phyloP scores from a whole-genome alignment of 805 yeast genomes.

The Kluyveromyces aestuarii region DNA sequence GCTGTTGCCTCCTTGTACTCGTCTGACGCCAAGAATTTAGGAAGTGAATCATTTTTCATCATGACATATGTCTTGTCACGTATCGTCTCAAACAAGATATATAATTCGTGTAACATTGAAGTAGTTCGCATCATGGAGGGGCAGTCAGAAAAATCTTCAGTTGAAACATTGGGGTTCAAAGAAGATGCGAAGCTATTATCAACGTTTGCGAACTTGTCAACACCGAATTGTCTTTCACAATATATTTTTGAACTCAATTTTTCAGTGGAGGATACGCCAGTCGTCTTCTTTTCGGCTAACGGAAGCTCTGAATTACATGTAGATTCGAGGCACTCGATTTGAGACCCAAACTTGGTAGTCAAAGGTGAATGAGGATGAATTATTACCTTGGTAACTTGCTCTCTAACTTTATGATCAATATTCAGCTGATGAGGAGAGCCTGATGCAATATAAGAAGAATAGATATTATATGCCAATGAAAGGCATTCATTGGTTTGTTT shows the following conservation, averaged over 20 bases:
- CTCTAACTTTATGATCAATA: conserved; percentile 46
- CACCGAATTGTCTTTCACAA: too few relatives aligned
- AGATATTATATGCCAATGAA: conserved; percentile 54
- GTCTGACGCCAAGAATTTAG: conserved; percentile 49
- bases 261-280: neutral
- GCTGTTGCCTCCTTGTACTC: conserved; percentile 27
- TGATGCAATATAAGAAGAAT: conserved; percentile 51
- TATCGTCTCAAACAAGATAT: conserved; percentile 40
- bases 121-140: neutral
- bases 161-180: conserved; percentile 10
- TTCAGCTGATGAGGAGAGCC: conserved; percentile 67
- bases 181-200: conserved; percentile 10
- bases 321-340: neutral
- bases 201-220: neutral
- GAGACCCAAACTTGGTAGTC: neutral
- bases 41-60: conserved; percentile 67
- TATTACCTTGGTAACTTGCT: conserved; percentile 34
- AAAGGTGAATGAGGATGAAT: conserved; percentile 30
- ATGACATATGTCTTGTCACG: conserved; percentile 42
- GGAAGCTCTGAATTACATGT: neutral
- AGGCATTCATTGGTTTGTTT: conserved; percentile 46
- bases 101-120: conserved; percentile 29
- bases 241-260: too few relatives aligned
- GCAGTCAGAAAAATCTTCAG: neutral
- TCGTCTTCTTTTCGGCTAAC: neutral